A percentile compares a stretch with the other conserved stretches of the same genome.
These are phyloP conservation scores for Kluyveromyces starmeri DNA, from an alignment of 805 yeast species.

Conservation along the genomic window DNA sequence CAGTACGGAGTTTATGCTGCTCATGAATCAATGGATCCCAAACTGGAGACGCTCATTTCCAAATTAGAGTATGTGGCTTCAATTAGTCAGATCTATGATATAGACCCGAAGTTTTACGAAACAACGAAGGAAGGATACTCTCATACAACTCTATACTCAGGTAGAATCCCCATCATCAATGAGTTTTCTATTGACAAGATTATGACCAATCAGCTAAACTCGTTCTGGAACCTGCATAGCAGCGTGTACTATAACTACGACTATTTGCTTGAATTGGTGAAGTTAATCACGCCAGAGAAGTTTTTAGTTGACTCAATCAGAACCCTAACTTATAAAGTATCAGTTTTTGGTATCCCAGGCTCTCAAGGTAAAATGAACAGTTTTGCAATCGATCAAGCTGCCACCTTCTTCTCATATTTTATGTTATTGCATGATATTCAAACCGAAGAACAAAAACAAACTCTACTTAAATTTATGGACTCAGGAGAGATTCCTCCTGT, in stretches of 20 bases:
- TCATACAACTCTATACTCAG: slow-evolving; percentile 21
- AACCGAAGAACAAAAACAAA: slow-evolving; percentile 16
- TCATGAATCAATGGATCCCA: slow-evolving; percentile 23
- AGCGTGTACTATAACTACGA: slow-evolving; percentile 30
- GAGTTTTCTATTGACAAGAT: slow-evolving; percentile 27
- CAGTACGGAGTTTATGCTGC: slow-evolving; percentile 27
- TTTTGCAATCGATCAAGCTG: slow-evolving; percentile 18
- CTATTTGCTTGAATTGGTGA: slow-evolving; percentile 22
- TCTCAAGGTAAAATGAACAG: slow-evolving; percentile 17
- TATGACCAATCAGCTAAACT: slow-evolving; percentile 27
- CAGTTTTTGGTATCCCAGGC: slow-evolving; percentile 19
- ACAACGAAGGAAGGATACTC: slow-evolving; percentile 19
- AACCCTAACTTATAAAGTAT: slow-evolving; percentile 21
- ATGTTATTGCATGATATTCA: slow-evolving; percentile 23
- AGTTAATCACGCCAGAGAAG: slow-evolving; percentile 20
- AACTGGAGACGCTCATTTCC: slow-evolving; percentile 19
- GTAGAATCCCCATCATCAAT: slow-evolving; percentile 19
- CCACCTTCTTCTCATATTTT: slow-evolving; percentile 26
- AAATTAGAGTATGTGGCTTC: slow-evolving; percentile 16
- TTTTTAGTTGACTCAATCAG: slow-evolving; percentile 22
- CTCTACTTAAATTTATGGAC: slow-evolving; percentile 18
- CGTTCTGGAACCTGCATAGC: slow-evolving; percentile 31
- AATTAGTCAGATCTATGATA: slow-evolving; percentile 21
- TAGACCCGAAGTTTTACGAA: slow-evolving; percentile 20
- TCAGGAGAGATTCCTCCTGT: slow-evolving; percentile 8